A percentile compares a stretch with the other conserved stretches of the same genome.
Evolutionary conservation across 2,329 filamentous ascomycete species (phyloP).

Genomic region (Pseudogymnoascus sp.): DNA sequence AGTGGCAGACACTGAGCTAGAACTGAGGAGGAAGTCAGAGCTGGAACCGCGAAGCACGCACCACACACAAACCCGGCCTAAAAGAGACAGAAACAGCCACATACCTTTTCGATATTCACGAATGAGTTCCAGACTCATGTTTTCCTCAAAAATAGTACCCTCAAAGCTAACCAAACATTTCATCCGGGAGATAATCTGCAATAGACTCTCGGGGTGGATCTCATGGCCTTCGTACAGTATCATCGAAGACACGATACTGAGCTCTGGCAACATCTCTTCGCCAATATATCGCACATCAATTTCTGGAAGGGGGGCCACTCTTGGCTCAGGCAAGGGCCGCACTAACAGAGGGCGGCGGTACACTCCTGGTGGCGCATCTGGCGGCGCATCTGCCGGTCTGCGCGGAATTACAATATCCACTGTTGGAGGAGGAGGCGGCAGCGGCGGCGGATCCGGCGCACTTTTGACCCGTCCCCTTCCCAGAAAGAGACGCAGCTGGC

Average conservation of each 20-base stretch:
- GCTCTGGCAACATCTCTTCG: not conserved
- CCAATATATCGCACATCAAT: not conserved
- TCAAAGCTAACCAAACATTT: not conserved
- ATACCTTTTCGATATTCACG: not conserved
- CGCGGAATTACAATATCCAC: not conserved
- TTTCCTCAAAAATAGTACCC: not conserved
- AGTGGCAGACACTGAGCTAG: not conserved
- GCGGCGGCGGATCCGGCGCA: not conserved
- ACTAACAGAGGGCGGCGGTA: too few relatives aligned
- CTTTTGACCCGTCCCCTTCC: not conserved
- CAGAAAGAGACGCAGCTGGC: not conserved
- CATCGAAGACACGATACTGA: not conserved
- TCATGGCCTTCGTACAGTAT: too few relatives aligned
- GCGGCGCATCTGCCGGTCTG: not conserved
- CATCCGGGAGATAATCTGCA: not conserved
- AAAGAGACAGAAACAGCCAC: not conserved
- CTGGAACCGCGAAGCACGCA: not conserved
- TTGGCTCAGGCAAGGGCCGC: not conserved
- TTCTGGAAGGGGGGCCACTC: not conserved
- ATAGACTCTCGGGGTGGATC: not conserved
- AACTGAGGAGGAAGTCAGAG: not conserved
- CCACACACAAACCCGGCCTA: not conserved
- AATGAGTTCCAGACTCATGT: not conserved
- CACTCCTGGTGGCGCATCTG: not conserved
- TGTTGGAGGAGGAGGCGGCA: not conserved